phyloP scores from a whole-genome alignment of 345 rosid species.

The Boechera divaricarpa region DNA sequence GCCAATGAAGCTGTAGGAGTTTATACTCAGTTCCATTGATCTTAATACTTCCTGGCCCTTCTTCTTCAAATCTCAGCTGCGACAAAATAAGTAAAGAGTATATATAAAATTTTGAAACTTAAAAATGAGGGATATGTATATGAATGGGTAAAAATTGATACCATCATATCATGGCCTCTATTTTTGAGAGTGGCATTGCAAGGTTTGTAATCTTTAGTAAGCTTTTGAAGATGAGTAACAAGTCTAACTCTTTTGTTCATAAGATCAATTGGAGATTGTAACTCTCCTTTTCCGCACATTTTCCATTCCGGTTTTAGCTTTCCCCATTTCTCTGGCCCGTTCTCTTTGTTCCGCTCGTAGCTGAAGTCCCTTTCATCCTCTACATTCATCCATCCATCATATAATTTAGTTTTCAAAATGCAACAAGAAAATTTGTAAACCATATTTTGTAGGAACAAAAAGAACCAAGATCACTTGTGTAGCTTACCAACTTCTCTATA shows the following conservation, averaged over 20 bases:
- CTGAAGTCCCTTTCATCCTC: conserved; percentile 73
- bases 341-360: conserved; percentile 46
- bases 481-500: conserved; percentile 43
- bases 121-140: not conserved
- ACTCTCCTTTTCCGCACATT: conserved; percentile 62
- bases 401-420: not conserved
- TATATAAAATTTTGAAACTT: not conserved
- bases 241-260: conserved; percentile 55
- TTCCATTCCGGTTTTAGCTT: conserved; percentile 64
- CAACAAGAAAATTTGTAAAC: not conserved
- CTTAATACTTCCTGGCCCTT: conserved; percentile 54
- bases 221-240: conserved; percentile 57
- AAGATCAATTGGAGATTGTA: conserved; percentile 93
- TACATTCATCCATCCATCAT: conserved; percentile 31
- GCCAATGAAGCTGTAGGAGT: conserved; percentile 80
- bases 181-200: conserved; percentile 65
- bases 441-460: not conserved
- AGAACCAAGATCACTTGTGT: not conserved
- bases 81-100: not conserved
- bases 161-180: conserved; percentile 93
- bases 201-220: conserved; percentile 59
- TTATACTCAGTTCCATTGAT: conserved; percentile 54
- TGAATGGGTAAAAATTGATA: conserved; percentile 29
- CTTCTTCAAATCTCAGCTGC: conserved; percentile 54
- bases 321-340: conserved; percentile 80